Conservation (phyloP, 2,329 filamentous ascomycete species). For the Paracoccidioides lutzii region DNA sequence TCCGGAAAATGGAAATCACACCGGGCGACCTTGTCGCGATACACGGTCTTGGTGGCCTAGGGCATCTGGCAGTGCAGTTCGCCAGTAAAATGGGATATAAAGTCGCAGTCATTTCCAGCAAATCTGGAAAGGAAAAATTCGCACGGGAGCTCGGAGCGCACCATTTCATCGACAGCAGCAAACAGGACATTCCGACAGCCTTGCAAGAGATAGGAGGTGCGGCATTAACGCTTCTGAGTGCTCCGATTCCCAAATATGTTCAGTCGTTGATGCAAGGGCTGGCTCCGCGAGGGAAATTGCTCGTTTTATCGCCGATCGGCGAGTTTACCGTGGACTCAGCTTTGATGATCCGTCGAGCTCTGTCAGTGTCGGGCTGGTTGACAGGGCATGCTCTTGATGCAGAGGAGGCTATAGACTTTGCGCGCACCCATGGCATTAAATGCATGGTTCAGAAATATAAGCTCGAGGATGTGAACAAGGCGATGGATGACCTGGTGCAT, state of each 20-base stretch:
- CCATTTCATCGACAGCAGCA: slow-evolving; percentile 40
- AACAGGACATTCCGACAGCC: slow-evolving; percentile 22
- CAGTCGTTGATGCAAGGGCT: slow-evolving; percentile 23
- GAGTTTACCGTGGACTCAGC: slow-evolving; percentile 10
- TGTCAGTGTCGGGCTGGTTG: slow-evolving; percentile 40
- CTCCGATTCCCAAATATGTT: slow-evolving; percentile 24
- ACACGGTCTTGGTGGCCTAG: slow-evolving; percentile 40
- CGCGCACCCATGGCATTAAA: slow-evolving; percentile 34
- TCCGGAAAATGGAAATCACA: slow-evolving; percentile 36
- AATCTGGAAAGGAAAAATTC: slow-evolving; percentile 40
- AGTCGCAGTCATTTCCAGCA: slow-evolving; percentile 39
- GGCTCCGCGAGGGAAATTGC: slow-evolving; percentile 22
- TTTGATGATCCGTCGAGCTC: slow-evolving; percentile 29
- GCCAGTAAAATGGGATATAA: slow-evolving; percentile 40
- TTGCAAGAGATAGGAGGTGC: slow-evolving; percentile 28
- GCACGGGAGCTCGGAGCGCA: slow-evolving; percentile 43
- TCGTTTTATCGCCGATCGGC: slow-evolving; percentile 20
- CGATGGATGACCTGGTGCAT: slow-evolving; percentile 37
- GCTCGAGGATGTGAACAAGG: slow-evolving; percentile 38
- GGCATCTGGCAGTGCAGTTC: slow-evolving; percentile 42
- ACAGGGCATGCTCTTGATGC: slow-evolving; percentile 40
- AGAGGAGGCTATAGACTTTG: slow-evolving; percentile 42
- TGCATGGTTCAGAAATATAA: slow-evolving; percentile 43
- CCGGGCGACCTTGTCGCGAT: slow-evolving; percentile 37
- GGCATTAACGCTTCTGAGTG: slow-evolving; percentile 25